A percentile compares a stretch with the other conserved stretches of the same genome.
phyloP scores from a whole-genome alignment of 345 rosid species.

The Angophora floribunda region DNA sequence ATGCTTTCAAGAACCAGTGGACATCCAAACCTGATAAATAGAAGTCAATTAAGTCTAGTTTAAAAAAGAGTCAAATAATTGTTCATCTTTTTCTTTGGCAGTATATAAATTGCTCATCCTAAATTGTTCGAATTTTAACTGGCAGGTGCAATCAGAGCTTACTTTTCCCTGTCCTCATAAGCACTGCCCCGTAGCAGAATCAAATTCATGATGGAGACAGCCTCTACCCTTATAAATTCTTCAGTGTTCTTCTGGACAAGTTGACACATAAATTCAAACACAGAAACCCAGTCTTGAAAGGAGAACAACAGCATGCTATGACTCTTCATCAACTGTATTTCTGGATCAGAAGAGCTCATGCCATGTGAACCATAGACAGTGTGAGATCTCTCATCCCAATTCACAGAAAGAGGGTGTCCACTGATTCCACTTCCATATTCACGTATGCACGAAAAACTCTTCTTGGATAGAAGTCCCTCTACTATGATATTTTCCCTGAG shows the following conservation, averaged over 20 bases:
- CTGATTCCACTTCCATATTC: conserved; percentile 6
- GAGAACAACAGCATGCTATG: conserved; percentile 3
- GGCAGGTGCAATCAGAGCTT: conserved; percentile 5
- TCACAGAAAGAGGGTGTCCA: conserved; percentile 4
- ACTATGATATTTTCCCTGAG: conserved; percentile 70
- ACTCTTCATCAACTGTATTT: conserved; percentile 12
- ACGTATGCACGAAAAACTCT: not conserved
- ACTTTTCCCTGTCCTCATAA: conserved; percentile 58
- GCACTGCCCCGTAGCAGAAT: conserved; percentile 55
- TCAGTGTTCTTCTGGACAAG: conserved; percentile 37
- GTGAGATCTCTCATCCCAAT: conserved; percentile 8
- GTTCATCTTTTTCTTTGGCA: not conserved
- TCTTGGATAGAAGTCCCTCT: conserved; percentile 26
- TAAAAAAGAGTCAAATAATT: not conserved
- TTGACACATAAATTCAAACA: conserved; percentile 43
- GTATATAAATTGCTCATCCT: not conserved
- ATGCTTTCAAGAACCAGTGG: conserved; percentile 33
- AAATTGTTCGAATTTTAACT: not conserved
- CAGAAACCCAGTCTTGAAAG: conserved; percentile 44
- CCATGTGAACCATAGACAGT: not conserved
- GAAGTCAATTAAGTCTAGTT: not conserved
- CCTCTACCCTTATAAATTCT: conserved; percentile 50
- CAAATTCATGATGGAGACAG: conserved; percentile 69
- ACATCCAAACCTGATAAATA: conserved; percentile 37
- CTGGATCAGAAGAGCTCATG: conserved; percentile 9